Conservation (phyloP, 164 flowering plant species). For the Chimonanthus praecox region DNA sequence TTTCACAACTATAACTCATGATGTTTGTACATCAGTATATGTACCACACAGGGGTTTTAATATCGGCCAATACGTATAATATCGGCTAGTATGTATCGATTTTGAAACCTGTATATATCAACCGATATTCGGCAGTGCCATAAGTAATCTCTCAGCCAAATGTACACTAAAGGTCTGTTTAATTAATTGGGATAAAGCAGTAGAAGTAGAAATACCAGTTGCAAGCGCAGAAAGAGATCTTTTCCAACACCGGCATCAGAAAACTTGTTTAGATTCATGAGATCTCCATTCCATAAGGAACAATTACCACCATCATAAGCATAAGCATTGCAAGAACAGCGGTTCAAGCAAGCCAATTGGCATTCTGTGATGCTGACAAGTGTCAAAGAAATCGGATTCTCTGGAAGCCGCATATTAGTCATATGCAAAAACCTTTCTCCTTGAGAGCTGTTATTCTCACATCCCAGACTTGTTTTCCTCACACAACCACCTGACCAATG, state of each 20-base stretch:
- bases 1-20: too few relatives aligned
- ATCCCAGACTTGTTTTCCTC: conserved; percentile 13
- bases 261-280: conserved; percentile 3
- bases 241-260: neutral
- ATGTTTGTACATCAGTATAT: too few relatives aligned
- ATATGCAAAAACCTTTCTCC: conserved; percentile 1
- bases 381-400: neutral
- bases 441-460: conserved; percentile 1
- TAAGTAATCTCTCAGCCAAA: too few relatives aligned
- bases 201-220: neutral
- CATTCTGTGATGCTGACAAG: neutral
- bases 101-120: too few relatives aligned
- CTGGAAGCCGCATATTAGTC: neutral
- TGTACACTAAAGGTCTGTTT: neutral
- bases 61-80: too few relatives aligned
- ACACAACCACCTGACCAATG: conserved; percentile 19
- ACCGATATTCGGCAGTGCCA: too few relatives aligned
- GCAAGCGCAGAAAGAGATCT: neutral
- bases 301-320: conserved; percentile 10
- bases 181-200: neutral
- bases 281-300: conserved; percentile 12
- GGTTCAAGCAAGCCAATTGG: conserved; percentile 14
- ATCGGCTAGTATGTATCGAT: too few relatives aligned
- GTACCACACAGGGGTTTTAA: too few relatives aligned
- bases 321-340: conserved; percentile 18